These are phyloP conservation scores for Fusarium sp. DNA, from an alignment of 2,329 filamentous ascomycete genomes.

Conservation along the genomic window DNA sequence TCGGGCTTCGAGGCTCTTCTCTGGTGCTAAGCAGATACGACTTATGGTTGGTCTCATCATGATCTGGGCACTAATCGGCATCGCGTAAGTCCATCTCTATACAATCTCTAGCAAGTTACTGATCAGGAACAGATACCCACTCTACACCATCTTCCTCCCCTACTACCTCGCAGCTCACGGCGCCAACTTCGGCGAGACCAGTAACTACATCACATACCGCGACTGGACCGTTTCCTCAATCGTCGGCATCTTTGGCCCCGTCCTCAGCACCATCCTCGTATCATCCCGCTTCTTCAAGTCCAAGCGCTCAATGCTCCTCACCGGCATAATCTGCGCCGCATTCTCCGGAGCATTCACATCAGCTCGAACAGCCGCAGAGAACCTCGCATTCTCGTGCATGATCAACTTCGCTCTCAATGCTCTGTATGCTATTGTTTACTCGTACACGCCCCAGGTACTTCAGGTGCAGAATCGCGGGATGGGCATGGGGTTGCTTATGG, in stretches of 20 bases:
- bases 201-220: neutral
- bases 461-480: neutral
- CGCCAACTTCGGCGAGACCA: neutral
- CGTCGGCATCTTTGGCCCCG: neutral
- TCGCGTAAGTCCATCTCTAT: neutral
- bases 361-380: neutral
- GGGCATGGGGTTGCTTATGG: neutral
- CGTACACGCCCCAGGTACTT: neutral
- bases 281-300: neutral
- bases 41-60: neutral
- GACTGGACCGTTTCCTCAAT: neutral
- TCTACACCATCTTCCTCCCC: neutral
- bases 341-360: neutral
- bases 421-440: neutral
- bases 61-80: neutral
- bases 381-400: neutral
- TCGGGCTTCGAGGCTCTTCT: neutral
- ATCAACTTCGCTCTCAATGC: neutral
- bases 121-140: neutral
- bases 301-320: neutral
- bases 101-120: accelerated
- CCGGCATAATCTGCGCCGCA: neutral
- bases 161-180: neutral
- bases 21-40: neutral
- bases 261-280: neutral